Evolutionary conservation across 2,329 filamentous ascomycete genomes (phyloP), one percentile per base, ranked within the genome.

Genomic region (Rhynchosporium secalis): DNA sequence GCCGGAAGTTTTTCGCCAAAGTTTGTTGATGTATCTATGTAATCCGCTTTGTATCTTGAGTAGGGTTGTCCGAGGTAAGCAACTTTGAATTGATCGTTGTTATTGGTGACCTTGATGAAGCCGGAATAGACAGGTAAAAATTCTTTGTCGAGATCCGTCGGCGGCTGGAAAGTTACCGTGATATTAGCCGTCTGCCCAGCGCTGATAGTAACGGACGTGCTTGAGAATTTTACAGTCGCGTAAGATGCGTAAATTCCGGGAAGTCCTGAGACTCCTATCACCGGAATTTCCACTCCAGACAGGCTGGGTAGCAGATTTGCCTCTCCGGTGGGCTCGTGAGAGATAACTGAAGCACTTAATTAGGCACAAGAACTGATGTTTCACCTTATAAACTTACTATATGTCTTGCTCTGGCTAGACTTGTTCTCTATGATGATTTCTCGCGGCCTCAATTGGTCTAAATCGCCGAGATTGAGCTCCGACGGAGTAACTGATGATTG

Each of bases 121-220:
- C 47, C 47, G 47, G 47, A 51, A 8, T 51, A 51, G 4, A 51
- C 47, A 9, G 47, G 47, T 29, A 51, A 51, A 29, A 51, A 51
- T 8, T 36, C 28, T 6, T 36, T 29, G 6, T 51, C 28, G 47
- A 51, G 31, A 29, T 51, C 47, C 1, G 47, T 51, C 15, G 47
- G 47, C 5, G 61, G 66, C 5, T 71, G 70, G 7, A 71, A 49
- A 8, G 67, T 60, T 29, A 71, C 64, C 1, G 63, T 41, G 4
- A 72, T 60, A 3, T 61, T 60, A 1, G 57, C 36, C 12, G 65
- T 67, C 28, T 69, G 52, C 2, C 69, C 69, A n/a, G 66, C 51
- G 15, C 58, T 47, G 15, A 73, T 41, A 36, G 62, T 67, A 6
- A 72, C 28, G 2, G 61, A 51, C 9, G 47, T 51, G 47, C 4